Percentiles rank a stretch among this genome's conserved stretches.
phyloP scores from a whole-genome alignment of 108 stramenopile genomes.

The Nannochloropsis salina region DNA sequence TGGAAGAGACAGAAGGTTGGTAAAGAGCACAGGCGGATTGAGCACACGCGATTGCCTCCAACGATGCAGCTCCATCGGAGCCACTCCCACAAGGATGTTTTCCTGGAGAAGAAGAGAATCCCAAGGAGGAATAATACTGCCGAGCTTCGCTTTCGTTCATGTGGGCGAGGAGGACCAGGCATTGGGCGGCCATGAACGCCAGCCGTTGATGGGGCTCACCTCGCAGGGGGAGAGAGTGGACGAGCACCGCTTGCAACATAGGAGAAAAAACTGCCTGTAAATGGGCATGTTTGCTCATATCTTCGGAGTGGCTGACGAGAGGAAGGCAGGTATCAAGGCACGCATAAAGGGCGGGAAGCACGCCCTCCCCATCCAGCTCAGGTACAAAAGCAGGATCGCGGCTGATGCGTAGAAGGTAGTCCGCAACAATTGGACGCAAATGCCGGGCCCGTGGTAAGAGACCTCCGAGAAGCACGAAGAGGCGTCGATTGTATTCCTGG shows the following conservation, averaged over 20 bases:
- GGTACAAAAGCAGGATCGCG: background rate
- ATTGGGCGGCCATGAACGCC: background rate
- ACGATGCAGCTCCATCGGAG: background rate
- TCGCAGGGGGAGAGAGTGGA: background rate
- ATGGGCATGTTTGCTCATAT: background rate
- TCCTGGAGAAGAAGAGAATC: background rate
- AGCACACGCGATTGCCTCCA: background rate
- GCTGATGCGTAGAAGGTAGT: conserved; percentile 16
- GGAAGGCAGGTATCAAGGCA: conserved; percentile 2
- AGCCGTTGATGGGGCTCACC: background rate
- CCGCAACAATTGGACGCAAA: background rate
- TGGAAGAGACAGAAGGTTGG: background rate
- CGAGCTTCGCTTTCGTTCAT: background rate
- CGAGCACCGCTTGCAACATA: background rate
- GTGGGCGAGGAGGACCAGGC: background rate
- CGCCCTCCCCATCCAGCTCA: background rate
- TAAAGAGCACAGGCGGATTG: background rate
- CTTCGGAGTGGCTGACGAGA: background rate
- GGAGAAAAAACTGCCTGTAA: background rate
- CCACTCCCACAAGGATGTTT: too few species aligned
- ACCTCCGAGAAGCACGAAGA: background rate
- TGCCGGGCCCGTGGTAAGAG: background rate
- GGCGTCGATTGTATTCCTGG: background rate
- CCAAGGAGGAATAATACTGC: background rate
- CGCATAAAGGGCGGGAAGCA: background rate